phyloP scores from a whole-genome alignment of 768 basidiomycete species.

The Rhizopogon sp. region DNA sequence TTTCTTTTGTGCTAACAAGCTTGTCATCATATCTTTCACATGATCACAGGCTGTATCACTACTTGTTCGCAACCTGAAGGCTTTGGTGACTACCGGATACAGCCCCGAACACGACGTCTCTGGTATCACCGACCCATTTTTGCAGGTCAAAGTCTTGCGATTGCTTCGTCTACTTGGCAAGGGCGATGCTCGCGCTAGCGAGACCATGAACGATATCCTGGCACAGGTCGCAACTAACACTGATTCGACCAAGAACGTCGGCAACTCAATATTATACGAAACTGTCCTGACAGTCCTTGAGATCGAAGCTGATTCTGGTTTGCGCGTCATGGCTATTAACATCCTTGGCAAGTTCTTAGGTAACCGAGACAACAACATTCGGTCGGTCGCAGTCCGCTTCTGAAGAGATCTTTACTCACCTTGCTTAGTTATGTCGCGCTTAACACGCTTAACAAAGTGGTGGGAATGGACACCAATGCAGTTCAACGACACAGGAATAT shows the following conservation, averaged over 20 bases:
- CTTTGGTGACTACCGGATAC: constrained; percentile 92
- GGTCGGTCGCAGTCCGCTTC: constrained; percentile 44
- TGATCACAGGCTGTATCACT: constrained; percentile 74
- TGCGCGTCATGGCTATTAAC: constrained; percentile 99
- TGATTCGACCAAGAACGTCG: constrained; percentile 95
- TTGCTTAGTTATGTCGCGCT: constrained; percentile 85
- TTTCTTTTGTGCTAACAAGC: background rate
- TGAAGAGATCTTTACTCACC: constrained; percentile 4
- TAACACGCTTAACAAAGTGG: constrained; percentile 97
- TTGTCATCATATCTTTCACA: constrained; percentile 5
- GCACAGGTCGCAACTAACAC: constrained; percentile 99
- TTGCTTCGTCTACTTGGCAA: constrained; percentile 84
- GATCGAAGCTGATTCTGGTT: constrained; percentile 92
- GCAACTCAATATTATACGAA: constrained; percentile 96
- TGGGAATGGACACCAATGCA: constrained; percentile 95
- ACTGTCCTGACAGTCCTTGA: constrained; percentile 95
- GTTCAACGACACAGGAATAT: constrained; percentile 98
- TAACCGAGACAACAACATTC: constrained; percentile 97
- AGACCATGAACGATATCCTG: constrained; percentile 97
- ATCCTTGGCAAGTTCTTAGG: constrained; percentile 97
- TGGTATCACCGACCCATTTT: constrained; percentile 97
- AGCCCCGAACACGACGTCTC: constrained; percentile 98
- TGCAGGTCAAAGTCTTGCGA: constrained; percentile 90
- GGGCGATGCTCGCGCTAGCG: constrained; percentile 82
- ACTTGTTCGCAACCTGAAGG: constrained; percentile 92